Evolutionary conservation across 805 yeast species (phyloP), one percentile per base, ranked within the genome.

Genomic region (Candida nitratophila): DNA sequence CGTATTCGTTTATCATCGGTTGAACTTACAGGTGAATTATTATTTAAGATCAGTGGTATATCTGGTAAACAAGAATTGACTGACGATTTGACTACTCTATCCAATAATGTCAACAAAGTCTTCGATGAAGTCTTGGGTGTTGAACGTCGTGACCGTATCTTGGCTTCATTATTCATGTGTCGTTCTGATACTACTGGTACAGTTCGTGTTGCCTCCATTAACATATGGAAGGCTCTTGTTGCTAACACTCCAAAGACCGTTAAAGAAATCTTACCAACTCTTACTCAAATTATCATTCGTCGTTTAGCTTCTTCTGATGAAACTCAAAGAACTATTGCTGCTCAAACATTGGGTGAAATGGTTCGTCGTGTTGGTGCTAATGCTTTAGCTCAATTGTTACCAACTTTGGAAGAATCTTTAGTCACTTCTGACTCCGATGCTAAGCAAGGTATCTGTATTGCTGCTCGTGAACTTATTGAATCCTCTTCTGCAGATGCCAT

Each of bases 361-460:
- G 96, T 89, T 38, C 86, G 91, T 57, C 77, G 99, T 57, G 96
- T 89, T 45, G 97, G 97, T 48, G 79, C 87, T 26, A 83, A 83
- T 54, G 95, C 96, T 0, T 73, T 93, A 49, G 70, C 87, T 2
- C 88, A 86, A 59, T 68, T 93, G 49, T 69, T 93, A 47, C 99
- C 99, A 37, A 84, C 95, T 4, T 69, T 91, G 54, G 84, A 86
- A 52, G 76, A 74, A 34, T 75, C 87, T 1, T 66, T 85, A 49
- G 60, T 70, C 43, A 57, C 69, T 15, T 68, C 72, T n/a, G 93
- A 85, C 55, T 69, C 86, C n/a, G 93, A 83, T 59, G 83, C 95
- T 32, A 86, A 86, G 60, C 95, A 90, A 69, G 99, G 99, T 71
- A 87, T 93, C 42, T 93, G 99, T 71, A 80, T 91, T 61, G 99